Conservation (phyloP, 2,329 filamentous ascomycete species). For the Fusarium miscanthi region DNA sequence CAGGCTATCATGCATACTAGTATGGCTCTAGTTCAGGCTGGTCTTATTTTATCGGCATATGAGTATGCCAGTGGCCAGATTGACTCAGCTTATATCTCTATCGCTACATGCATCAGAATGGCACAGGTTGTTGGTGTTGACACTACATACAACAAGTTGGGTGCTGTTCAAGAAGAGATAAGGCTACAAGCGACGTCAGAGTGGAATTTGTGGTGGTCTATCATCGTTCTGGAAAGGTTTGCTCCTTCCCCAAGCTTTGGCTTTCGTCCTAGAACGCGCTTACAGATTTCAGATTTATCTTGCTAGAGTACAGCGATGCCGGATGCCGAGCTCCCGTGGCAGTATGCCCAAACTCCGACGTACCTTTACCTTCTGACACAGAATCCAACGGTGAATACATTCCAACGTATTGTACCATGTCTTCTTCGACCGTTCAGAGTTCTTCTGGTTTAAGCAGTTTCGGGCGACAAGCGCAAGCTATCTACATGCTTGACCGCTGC, state of each 20-base stretch:
- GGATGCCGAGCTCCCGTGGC: neutral
- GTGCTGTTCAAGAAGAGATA: fast-evolving
- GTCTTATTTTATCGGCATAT: neutral
- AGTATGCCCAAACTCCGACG: neutral
- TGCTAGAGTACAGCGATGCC: fast-evolving
- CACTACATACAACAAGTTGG: fast-evolving
- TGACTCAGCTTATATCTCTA: neutral
- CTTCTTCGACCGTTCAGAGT: fast-evolving
- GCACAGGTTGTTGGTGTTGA: neutral
- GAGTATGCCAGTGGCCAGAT: neutral
- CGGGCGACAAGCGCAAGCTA: neutral
- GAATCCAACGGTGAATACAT: neutral
- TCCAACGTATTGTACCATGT: neutral
- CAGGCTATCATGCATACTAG: neutral
- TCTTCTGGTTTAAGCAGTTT: neutral
- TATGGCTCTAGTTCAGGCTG: fast-evolving
- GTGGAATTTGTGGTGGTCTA: neutral
- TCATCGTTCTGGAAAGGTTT: neutral
- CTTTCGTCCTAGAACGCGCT: fast-evolving
- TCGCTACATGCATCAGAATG: neutral
- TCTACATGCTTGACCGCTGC: neutral
- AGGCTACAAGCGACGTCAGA: neutral
- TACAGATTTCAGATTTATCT: neutral
- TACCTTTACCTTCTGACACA: neutral
- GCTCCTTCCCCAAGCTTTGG: fast-evolving